Base-by-base conservation (phyloP, 352 stramenopile genomes). In the Globisporangium polare region DNA sequence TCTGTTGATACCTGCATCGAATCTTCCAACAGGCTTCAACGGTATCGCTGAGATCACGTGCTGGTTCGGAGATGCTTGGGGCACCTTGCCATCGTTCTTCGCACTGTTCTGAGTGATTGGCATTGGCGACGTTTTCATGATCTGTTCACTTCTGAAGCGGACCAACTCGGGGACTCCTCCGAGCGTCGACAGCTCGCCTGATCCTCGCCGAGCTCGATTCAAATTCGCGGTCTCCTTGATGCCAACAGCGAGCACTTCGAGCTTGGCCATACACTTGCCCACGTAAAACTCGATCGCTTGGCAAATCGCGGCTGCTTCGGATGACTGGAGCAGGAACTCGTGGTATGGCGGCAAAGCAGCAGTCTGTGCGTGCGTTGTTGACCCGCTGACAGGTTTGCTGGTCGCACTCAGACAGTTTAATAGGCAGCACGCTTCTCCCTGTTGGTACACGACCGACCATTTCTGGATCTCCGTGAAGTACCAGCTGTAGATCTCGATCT, bases 401-500 rank as follows among this genome's bases (percentile, higher is more conserved):
- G 58, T 27, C 15, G n/a, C 47, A n/a, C 56, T 74, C 20, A 70
- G 56, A 46, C 79, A 91, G 53, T 67, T 83, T 20, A 91, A 60
- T 18, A 89, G 68, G 42, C 80, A 89, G 59, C 82, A 91, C n/a
- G 62, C 58, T 5, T 79, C 71, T 3, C 73, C 68, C 27, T 89
- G 75, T 26, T 86, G 77, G 47, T 67, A 69, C 6, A 83, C 78
- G 0, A 89, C 74, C 4, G 81, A 89, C 77, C 83, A 92, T 31
- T 88, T 90, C 24, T 87, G 81, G 12, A 92, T 79, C 9, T 90
- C 83, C 0, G 83, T 92, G 45, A 88, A 92, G 58, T 90, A 92
- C 83, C 83, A 91, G 29, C 69, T 80, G 65, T 78, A 82, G 22
- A 89, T 58, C 27, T 84, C 72, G 0, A 71, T 71, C 17, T 86